Conservation (phyloP, 345 rosid genomes). For the Euphorbia tirucalli region DNA sequence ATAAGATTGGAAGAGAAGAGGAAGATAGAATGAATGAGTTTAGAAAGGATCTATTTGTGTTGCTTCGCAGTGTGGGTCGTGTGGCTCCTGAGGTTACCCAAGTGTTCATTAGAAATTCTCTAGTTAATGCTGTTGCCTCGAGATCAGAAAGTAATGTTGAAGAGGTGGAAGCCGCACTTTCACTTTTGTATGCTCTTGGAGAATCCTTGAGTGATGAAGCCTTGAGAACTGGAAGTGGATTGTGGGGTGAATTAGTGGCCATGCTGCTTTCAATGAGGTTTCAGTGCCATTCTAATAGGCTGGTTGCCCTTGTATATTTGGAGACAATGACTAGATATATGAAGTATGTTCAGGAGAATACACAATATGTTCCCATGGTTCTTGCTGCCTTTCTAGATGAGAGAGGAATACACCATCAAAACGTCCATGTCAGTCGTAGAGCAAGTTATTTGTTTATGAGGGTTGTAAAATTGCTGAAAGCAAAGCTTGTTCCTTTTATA, state of each 20-base stretch:
- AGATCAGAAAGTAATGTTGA: conserved; percentile 69
- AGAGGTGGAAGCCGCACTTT: conserved; percentile 94
- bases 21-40: conserved; percentile 83
- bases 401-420: conserved; percentile 92
- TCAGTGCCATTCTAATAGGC: conserved; percentile 82
- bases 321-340: conserved; percentile 78
- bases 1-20: conserved; percentile 86
- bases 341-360: conserved; percentile 77
- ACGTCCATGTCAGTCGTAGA: conserved; percentile 73
- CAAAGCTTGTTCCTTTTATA: conserved; percentile 83
- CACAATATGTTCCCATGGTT: conserved; percentile 61
- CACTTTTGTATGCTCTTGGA: conserved; percentile 85
- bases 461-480: conserved; percentile 74
- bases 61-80: conserved; percentile 75
- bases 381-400: conserved; percentile 88
- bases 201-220: conserved; percentile 81
- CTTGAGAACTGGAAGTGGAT: conserved; percentile 62
- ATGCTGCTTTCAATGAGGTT: conserved; percentile 71
- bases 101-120: conserved; percentile 67
- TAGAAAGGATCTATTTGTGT: conserved; percentile 79
- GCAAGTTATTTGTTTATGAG: conserved; percentile 92
- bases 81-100: conserved; percentile 85
- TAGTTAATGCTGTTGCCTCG: conserved; percentile 58
- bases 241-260: conserved; percentile 65
- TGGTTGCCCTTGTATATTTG: conserved; percentile 81